Evolutionary conservation across 805 yeast species (phyloP).

Genomic region (Blastobotrys terrestris): DNA sequence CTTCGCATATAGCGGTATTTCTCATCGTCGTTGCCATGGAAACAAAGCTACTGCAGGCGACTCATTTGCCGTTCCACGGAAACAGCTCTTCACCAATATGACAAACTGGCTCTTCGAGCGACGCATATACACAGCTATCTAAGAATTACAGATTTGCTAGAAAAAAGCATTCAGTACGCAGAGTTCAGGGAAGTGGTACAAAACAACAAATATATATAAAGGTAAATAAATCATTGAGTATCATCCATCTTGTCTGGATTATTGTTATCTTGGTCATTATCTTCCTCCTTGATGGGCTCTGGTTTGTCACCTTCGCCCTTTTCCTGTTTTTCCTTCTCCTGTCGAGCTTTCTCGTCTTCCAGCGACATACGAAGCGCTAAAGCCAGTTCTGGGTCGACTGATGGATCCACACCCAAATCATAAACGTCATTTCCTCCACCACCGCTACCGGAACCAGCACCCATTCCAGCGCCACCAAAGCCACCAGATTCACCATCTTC

Average conservation of each 20-base stretch:
- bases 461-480: slow-evolving; percentile 40
- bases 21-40: no score
- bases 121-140: no score
- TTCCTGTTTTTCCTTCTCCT: slow-evolving; percentile 47
- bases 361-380: slow-evolving; percentile 89
- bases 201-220: neutral
- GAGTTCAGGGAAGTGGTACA: no score
- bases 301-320: slow-evolving; percentile 5
- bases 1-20: no score
- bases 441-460: slow-evolving; percentile 29
- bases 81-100: no score
- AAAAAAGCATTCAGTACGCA: no score
- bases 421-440: slow-evolving; percentile 38
- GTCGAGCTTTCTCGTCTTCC: slow-evolving; percentile 92
- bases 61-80: no score
- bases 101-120: no score
- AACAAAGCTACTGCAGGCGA: no score
- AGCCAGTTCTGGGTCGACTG: slow-evolving; percentile 95
- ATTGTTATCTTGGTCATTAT: slow-evolving; percentile 4
- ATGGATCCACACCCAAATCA: slow-evolving; percentile 75
- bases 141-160: no score
- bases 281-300: slow-evolving; percentile 4
- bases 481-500: slow-evolving; percentile 48
- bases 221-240: slow-evolving; percentile 8
- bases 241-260: slow-evolving; percentile 17